phyloP scores from a whole-genome alignment of 768 basidiomycete genomes.

The Suillus weaverae region DNA sequence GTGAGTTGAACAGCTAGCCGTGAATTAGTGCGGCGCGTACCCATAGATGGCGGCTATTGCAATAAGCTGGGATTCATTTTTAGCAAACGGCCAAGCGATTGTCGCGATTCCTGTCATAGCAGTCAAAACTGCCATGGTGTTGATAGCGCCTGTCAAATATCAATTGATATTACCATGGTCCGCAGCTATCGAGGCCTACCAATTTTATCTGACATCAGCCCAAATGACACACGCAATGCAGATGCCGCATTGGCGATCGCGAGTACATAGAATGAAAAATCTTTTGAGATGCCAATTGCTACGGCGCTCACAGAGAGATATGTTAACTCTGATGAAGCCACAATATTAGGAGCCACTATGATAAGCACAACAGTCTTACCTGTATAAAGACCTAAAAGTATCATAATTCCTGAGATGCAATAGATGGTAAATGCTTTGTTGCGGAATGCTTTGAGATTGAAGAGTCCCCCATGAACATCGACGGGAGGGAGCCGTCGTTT shows the following conservation, averaged over 20 bases:
- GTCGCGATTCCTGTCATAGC: constrained; percentile 56
- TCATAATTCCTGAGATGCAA: constrained; percentile 54
- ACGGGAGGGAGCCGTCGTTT: constrained; percentile 54
- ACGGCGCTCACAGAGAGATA: constrained; percentile 64
- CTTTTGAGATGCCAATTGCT: constrained; percentile 44
- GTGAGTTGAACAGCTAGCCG: neutral
- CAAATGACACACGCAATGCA: constrained; percentile 53
- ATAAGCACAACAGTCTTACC: constrained; percentile 31
- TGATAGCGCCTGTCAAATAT: constrained; percentile 54
- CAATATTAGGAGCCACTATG: constrained; percentile 12
- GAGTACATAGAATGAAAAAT: constrained; percentile 64
- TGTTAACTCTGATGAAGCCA: constrained; percentile 49
- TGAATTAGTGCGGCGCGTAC: constrained; percentile 34
- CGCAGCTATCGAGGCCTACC: constrained; percentile 36
- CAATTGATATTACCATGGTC: neutral
- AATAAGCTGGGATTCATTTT: constrained; percentile 44
- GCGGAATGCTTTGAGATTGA: constrained; percentile 53
- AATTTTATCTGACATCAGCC: constrained; percentile 53
- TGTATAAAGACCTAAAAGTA: constrained; percentile 72
- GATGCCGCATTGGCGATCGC: constrained; percentile 69
- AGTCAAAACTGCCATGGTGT: constrained; percentile 67
- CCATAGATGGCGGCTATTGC: constrained; percentile 64
- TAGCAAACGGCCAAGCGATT: constrained; percentile 69
- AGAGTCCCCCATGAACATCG: constrained; percentile 54
- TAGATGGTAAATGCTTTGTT: constrained; percentile 53